Evolutionary conservation across 768 basidiomycete species (phyloP).

Genomic region (Lactarius evosmus): DNA sequence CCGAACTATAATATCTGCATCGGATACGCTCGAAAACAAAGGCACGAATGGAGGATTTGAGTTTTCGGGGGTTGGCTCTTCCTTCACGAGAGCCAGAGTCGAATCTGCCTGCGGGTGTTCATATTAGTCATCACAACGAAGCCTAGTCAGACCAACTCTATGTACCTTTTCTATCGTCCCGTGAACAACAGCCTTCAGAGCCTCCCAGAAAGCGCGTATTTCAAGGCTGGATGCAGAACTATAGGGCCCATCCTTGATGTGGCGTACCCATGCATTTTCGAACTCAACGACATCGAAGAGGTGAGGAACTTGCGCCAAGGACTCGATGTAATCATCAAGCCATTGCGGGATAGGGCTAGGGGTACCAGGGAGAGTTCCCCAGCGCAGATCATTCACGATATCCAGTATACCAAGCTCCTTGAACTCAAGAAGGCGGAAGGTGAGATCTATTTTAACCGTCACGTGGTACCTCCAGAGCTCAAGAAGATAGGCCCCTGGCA

Average conservation of each 20-base stretch:
- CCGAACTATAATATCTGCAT: slow-evolving; percentile 29
- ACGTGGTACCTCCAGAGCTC: background rate
- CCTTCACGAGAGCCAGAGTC: background rate
- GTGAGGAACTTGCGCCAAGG: background rate
- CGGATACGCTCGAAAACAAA: background rate
- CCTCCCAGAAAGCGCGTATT: background rate
- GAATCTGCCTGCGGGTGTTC: background rate
- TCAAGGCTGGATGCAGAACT: too few relatives aligned
- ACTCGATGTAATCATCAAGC: background rate
- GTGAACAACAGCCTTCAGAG: background rate
- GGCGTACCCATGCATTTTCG: background rate
- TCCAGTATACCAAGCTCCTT: background rate
- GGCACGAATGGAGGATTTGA: background rate
- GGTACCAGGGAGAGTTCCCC: too few relatives aligned
- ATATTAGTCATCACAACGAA: too few relatives aligned
- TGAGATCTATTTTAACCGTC: too few relatives aligned
- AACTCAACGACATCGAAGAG: background rate
- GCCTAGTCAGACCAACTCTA: background rate
- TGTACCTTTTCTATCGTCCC: background rate
- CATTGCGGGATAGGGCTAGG: too few relatives aligned
- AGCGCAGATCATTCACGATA: too few relatives aligned
- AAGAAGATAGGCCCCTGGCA: background rate
- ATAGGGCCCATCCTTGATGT: background rate
- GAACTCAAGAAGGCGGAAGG: too few relatives aligned
- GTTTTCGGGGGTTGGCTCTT: background rate